Evolutionary conservation across 345 rosid genomes (phyloP).

Genomic region (Eucalyptus rudis): DNA sequence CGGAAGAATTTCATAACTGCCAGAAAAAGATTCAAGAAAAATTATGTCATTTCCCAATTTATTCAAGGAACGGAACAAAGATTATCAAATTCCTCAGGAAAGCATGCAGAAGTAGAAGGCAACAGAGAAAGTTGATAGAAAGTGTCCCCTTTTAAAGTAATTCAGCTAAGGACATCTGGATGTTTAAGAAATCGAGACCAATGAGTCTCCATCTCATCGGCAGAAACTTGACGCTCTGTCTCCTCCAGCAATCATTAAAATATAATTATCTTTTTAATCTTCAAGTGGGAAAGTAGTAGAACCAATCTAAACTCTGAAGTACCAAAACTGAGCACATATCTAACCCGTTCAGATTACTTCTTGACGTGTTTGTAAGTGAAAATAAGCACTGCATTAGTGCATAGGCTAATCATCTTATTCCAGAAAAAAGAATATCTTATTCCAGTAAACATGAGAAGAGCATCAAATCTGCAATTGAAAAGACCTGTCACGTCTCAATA

Average conservation of each 20-base stretch:
- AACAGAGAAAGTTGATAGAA: neutral
- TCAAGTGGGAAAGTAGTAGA: neutral
- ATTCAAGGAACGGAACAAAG: neutral
- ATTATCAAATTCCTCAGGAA: neutral
- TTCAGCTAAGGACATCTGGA: neutral
- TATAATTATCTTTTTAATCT: neutral
- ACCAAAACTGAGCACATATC: neutral
- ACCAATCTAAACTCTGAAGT: neutral
- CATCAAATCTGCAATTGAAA: neutral
- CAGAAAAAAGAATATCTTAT: neutral
- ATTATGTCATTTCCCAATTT: neutral
- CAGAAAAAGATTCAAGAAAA: neutral
- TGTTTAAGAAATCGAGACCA: neutral
- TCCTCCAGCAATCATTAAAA: neutral
- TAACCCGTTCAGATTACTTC: neutral
- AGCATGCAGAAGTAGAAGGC: neutral
- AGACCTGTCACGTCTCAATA: neutral
- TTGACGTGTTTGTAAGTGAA: neutral
- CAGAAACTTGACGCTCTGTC: neutral
- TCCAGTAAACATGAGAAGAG: neutral
- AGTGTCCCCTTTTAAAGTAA: neutral
- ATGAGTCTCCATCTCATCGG: neutral
- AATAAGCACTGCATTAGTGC: neutral
- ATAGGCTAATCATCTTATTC: neutral
- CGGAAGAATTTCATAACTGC: constrained; percentile 65